Percentiles rank a stretch among this genome's conserved stretches.
These are phyloP conservation scores for Aspergillus saccharolyticus DNA, from an alignment of 495 filamentous ascomycete genomes.

Conservation along the genomic window DNA sequence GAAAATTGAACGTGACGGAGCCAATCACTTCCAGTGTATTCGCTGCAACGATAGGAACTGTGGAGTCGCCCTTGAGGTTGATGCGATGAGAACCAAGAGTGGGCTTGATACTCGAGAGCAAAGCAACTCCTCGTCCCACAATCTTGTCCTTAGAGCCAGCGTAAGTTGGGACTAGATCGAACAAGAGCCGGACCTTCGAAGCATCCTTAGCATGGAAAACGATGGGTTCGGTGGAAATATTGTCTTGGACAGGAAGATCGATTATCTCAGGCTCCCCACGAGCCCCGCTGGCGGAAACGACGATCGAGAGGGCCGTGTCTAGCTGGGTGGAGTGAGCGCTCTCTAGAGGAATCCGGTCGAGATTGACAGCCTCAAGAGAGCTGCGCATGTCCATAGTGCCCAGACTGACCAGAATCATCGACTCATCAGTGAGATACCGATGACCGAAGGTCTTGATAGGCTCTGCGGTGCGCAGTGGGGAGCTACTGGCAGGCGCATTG, in stretches of 20 bases:
- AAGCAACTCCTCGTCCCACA: constrained; percentile 85
- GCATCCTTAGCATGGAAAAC: constrained; percentile 75
- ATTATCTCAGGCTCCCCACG: constrained; percentile 81
- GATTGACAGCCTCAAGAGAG: constrained; percentile 68
- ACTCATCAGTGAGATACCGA: constrained; percentile 83
- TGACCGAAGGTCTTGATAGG: constrained; percentile 94
- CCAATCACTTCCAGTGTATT: constrained; percentile 86
- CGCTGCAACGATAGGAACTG: constrained; percentile 80
- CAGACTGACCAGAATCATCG: constrained; percentile 85
- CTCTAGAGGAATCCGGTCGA: constrained; percentile 83
- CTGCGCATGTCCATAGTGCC: constrained; percentile 93
- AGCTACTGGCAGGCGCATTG: constrained; percentile 35
- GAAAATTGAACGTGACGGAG: constrained; percentile 91
- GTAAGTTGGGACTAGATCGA: constrained; percentile 97
- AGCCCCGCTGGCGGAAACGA: constrained; percentile 85
- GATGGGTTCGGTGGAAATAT: constrained; percentile 87
- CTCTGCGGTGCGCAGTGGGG: constrained; percentile 47
- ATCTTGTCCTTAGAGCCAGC: constrained; percentile 82
- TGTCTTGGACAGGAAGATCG: constrained; percentile 89
- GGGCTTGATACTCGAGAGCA: constrained; percentile 79
- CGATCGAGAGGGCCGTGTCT: constrained; percentile 87
- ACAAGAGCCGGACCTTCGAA: constrained; percentile 79
- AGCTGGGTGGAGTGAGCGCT: constrained; percentile 88
- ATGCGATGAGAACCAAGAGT: constrained; percentile 74
- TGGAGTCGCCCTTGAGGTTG: constrained; percentile 87